Evolutionary conservation across 495 filamentous ascomycete species (phyloP), one percentile per base, ranked within the genome.

Genomic region (Hypoxylon cercidicola): DNA sequence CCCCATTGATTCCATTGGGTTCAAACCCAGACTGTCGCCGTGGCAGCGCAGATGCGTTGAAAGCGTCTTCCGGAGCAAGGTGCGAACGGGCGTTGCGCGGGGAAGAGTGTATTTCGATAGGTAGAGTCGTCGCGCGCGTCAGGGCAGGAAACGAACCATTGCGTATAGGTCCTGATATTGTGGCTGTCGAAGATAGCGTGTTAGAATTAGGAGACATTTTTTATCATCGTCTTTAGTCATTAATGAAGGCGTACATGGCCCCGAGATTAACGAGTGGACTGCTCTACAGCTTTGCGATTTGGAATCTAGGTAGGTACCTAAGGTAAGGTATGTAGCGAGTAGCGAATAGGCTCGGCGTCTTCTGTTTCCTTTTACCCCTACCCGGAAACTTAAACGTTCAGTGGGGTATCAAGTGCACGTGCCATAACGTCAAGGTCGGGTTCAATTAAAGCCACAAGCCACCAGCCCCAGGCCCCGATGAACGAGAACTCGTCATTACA

Each of bases 11-110:
- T 23, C 57, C 54, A 44, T 78, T 78, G 41, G 73, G 73, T 16
- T 77, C 75, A 18, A 78, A 80, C 2, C 73, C 71, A 1, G 77
- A 79, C 44, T 82, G 82, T 15, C 83, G 83, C 35, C 85, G 79
- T 2, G 85, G 84, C 12, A 87, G 82, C 0, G 85, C 83, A 4
- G 80, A 70, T 18, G 86, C 77, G 70, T 85, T 86, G 75, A 91
- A 90, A 48, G 92, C 92, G 86, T 96, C 91, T 75, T 93, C 91
- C 28, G 93, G 92, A 13, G 91, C 86, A 16, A 96, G 85, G 50
- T 85, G 88, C 51, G 79, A 79, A 10, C 80, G 79, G 54, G 82
- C 77, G 48, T 78, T 72, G 48, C 75, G 79, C 49, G 70, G 70
- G n/a, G 30, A 32, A 32, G 73, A 68, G 47, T 62, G 63, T 46